Conservation (phyloP, 305 asterid genomes). For the Solanum aculeatissimum region DNA sequence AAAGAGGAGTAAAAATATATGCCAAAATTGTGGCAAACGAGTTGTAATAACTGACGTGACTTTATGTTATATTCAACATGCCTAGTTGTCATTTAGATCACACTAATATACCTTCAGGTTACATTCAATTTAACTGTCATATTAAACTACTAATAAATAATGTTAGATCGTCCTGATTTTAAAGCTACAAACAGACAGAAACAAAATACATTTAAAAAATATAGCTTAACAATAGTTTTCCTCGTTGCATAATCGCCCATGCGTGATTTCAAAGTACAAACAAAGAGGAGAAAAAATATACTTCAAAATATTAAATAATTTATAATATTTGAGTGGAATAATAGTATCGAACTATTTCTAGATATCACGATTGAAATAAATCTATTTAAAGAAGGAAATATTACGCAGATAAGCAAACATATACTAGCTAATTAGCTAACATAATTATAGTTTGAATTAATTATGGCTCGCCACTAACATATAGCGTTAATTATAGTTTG, state of each 20-base stretch:
- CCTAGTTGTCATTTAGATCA: background rate
- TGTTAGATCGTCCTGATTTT: background rate
- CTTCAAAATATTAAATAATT: background rate
- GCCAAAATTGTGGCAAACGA: background rate
- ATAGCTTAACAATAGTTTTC: background rate
- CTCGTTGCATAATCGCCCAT: background rate
- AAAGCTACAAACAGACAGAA: background rate
- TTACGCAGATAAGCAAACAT: too few relatives aligned
- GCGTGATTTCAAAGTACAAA: background rate
- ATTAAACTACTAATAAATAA: background rate
- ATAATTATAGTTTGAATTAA: too few relatives aligned
- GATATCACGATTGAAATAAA: background rate
- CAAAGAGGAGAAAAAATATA: background rate
- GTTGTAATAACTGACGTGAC: background rate
- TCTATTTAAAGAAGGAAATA: background rate
- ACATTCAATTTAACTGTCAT: background rate
- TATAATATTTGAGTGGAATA: background rate
- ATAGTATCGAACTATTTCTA: background rate
- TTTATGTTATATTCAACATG: background rate
- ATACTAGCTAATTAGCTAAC: too few relatives aligned
- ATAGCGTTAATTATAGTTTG: too few relatives aligned
- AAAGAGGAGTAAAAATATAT: background rate
- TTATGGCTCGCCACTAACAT: too few relatives aligned
- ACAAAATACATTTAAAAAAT: background rate
- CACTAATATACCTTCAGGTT: background rate